Evolutionary conservation across 768 basidiomycete genomes (phyloP), one percentile per base, ranked within the genome.

Genomic region (Pisolithus tinctorius): DNA sequence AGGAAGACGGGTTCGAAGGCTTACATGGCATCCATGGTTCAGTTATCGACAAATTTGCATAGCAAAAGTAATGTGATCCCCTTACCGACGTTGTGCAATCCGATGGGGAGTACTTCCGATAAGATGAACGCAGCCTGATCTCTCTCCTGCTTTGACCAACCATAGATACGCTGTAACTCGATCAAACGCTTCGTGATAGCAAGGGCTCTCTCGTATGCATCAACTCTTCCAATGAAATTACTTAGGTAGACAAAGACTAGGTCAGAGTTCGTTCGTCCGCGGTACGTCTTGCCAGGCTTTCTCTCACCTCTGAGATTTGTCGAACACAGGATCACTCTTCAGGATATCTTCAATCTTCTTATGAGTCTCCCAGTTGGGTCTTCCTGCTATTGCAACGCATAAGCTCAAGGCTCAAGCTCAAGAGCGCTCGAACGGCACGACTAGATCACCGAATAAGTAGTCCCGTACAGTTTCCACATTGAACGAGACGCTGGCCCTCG

Each of bases 1-100:
- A 71, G 57, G 49, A 89, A 75, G 11, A 89, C 81, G 3, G 87
- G 86, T 47, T 80, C 75, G 58, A 90, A 90, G 0, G 84, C 71
- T 69, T 40, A 2, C 4, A 6, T 45, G 9, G 16, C 16, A 16
- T 11, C 41, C 20, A 44, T 34, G 39, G 10, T 14, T 34, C 56
- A 70, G 40, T 49, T 65, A 64, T 52, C 70, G 67, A n/a, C 17
- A 26, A 71, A 6, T 56, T 20, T 36, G 20, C 31, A 8, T 38
- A 38, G 26, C n/a, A 48, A n/a, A n/a, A n/a, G 6, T 6, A 13
- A 11, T 47, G n/a, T 20, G 16, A 30, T n/a, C 27, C 20, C 20
- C 51, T 54, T 30, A 69, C 71, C 75, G 3, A 67, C 48, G 37
- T 63, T 56, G 47, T 77, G 75, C 42, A 76, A 56, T 39, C 47